phyloP scores from a whole-genome alignment of 495 filamentous ascomycete species.

The Endocarpon pusillum region DNA sequence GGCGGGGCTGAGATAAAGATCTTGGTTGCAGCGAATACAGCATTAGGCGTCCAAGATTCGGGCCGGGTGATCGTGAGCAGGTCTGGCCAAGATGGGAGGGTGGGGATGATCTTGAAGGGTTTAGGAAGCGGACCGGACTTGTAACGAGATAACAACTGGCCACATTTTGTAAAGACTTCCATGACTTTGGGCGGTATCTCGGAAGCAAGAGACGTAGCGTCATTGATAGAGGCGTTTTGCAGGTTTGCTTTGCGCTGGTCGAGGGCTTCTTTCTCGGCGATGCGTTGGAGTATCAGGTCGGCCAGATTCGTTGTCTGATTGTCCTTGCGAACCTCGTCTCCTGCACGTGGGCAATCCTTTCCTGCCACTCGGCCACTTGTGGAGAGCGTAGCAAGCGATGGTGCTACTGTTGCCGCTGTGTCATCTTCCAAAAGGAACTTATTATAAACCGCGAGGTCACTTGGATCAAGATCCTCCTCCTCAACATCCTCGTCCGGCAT shows the following conservation, averaged over 20 bases:
- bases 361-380: conserved; percentile 19
- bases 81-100: conserved; percentile 76
- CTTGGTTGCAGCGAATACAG: conserved; percentile 67
- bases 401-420: conserved; percentile 29
- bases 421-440: conserved; percentile 56
- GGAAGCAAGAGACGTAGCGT: conserved; percentile 55
- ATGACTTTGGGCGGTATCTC: conserved; percentile 80
- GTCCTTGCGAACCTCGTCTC: conserved; percentile 27
- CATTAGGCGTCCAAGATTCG: conserved; percentile 75
- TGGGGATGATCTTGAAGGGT: conserved; percentile 91
- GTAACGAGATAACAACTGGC: conserved; percentile 75
- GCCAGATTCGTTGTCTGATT: conserved; percentile 62
- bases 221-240: conserved; percentile 33
- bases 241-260: conserved; percentile 24
- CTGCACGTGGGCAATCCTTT: conserved; percentile 19
- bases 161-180: conserved; percentile 61
- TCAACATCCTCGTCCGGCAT: conserved; percentile 49
- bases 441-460: conserved; percentile 78
- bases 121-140: conserved; percentile 91
- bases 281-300: conserved; percentile 83
- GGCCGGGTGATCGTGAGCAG: conserved; percentile 69
- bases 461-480: conserved; percentile 75
- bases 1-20: conserved; percentile 78
- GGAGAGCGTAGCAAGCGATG: no score
- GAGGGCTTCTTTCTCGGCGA: conserved; percentile 74